A percentile compares a stretch with the other conserved stretches of the same genome.
These are phyloP conservation scores for Coemansia sp. DNA, from an alignment of 192 early-diverging fungal genomes.

Conservation along the genomic window DNA sequence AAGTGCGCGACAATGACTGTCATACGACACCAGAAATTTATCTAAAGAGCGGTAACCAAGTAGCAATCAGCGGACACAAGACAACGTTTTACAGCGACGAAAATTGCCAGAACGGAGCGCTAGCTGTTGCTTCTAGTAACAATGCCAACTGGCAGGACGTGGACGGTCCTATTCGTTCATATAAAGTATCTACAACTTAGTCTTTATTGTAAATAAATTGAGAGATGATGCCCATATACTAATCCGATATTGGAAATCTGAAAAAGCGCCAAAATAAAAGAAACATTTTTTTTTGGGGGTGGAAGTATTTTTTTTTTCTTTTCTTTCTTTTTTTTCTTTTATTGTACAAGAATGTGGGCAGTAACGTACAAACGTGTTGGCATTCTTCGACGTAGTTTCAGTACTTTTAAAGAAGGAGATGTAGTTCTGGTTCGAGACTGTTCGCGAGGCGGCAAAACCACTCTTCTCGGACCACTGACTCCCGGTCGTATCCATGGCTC, in stretches of 20 bases:
- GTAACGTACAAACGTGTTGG: not conserved
- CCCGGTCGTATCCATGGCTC: not conserved
- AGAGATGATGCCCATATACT: not conserved
- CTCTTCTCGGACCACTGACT: conserved; percentile 27
- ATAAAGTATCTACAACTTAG: not conserved
- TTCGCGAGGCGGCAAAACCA: conserved; percentile 15
- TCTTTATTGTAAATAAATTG: not conserved
- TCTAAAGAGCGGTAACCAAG: not conserved
- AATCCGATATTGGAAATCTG: not conserved
- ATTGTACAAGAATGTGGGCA: not conserved
- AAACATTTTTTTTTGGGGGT: too few species aligned
- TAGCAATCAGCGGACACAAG: not conserved
- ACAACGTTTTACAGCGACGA: not conserved
- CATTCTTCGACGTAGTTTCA: not conserved
- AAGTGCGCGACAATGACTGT: not conserved
- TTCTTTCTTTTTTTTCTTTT: too few species aligned
- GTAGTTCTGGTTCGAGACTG: conserved; percentile 42
- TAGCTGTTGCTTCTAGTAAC: not conserved
- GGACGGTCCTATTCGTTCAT: not conserved
- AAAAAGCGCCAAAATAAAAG: not conserved
- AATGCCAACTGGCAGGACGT: not conserved
- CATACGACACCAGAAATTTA: not conserved
- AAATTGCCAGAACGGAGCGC: not conserved
- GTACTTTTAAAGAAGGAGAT: conserved; percentile 32
- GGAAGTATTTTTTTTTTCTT: not conserved